Evolutionary conservation across 352 stramenopile genomes (phyloP).

Genomic region (Nothophytophthora sp.): DNA sequence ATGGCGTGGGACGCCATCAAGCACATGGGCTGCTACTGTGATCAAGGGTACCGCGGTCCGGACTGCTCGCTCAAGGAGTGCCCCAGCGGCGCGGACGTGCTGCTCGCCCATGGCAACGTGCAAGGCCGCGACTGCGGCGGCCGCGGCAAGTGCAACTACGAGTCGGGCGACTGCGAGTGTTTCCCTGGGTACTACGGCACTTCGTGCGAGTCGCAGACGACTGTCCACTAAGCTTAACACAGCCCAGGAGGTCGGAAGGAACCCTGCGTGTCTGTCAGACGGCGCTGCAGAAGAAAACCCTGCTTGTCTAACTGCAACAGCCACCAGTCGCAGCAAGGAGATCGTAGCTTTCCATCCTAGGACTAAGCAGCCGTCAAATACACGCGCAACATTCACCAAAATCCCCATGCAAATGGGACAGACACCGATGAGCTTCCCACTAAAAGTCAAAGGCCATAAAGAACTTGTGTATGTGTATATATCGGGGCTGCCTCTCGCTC

Average conservation of each 20-base stretch:
- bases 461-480: slow-evolving; percentile 23
- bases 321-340: too few species aligned
- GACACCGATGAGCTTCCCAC: neutral
- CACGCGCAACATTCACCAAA: neutral
- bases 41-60: slow-evolving; percentile 93
- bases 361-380: slow-evolving; percentile 14
- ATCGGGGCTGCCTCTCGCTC: slow-evolving; percentile 3
- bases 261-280: too few species aligned
- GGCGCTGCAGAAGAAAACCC: too few species aligned
- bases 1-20: slow-evolving; percentile 91
- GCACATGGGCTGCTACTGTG: slow-evolving; percentile 95
- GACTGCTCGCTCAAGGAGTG: slow-evolving; percentile 97
- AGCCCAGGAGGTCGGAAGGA: neutral
- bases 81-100: slow-evolving; percentile 89
- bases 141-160: slow-evolving; percentile 95
- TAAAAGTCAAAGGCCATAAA: slow-evolving; percentile 8
- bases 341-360: neutral
- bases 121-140: slow-evolving; percentile 92
- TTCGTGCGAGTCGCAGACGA: slow-evolving; percentile 84
- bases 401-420: neutral
- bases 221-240: slow-evolving; percentile 57
- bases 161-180: slow-evolving; percentile 93
- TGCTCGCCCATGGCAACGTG: slow-evolving; percentile 76
- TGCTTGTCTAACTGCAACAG: too few species aligned
- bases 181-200: slow-evolving; percentile 96